Conservation (phyloP, 192 early-diverging fungal genomes). For the Gigaspora rosea region DNA sequence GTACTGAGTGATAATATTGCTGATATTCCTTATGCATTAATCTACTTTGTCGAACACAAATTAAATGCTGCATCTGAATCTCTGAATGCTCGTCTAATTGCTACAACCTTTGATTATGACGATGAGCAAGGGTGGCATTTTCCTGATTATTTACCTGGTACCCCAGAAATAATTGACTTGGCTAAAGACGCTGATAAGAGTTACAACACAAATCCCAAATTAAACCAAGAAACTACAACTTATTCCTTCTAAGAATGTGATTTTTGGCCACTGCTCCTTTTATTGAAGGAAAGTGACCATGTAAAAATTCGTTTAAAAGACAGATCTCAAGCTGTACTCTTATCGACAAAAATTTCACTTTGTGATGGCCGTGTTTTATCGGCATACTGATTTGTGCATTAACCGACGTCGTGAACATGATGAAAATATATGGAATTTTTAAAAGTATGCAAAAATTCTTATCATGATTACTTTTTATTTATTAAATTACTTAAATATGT, state of each 20-base stretch:
- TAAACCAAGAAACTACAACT: background rate
- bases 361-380: background rate
- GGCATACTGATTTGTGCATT: constrained; percentile 1
- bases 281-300: background rate
- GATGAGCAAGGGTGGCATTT: background rate
- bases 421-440: constrained; percentile 35
- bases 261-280: background rate
- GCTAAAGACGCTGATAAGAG: background rate
- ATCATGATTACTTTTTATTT: background rate
- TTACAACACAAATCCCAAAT: background rate
- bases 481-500: background rate
- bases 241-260: background rate
- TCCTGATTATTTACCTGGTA: constrained; percentile 7
- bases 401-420: background rate
- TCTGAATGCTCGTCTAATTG: background rate
- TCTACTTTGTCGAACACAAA: too few species aligned
- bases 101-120: constrained; percentile 19
- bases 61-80: too few species aligned
- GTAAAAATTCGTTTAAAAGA: background rate
- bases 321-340: constrained; percentile 7
- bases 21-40: too few species aligned
- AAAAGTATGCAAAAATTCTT: constrained; percentile 2
- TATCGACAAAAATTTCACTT: background rate
- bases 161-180: background rate
- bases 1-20: too few species aligned